Evolutionary conservation across 805 yeast genomes (phyloP), one percentile per base, ranked within the genome.

Genomic region (Kuraishia floccosa): DNA sequence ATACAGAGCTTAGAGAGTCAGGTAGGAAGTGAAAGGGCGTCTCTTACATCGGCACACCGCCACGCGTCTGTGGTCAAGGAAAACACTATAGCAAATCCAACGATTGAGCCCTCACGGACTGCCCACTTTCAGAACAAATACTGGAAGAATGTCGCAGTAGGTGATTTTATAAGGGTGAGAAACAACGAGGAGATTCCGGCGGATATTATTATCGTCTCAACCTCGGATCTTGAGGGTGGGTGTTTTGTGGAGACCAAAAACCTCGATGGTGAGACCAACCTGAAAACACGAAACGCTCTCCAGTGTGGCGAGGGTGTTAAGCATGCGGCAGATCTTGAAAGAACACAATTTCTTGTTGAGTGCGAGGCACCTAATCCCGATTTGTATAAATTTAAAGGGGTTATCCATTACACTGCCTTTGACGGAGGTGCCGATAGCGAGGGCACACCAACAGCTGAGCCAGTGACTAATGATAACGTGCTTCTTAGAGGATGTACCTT

Each of bases 171-270:
- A 17, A 61, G 87, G 43, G 63, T 81, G 17, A 70, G 76, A 38
- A 72, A 73, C 40, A 75, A 81, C 46, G 91, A 81, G 46, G 89
- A 80, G 55, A 65, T 79, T 5, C 93, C 93, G 1, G 86, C 89
- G 2, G 93, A 81, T 52, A 50, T 75, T 10, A 60, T 79, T 28
- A 50, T 80, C 21, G 46, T 81, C 6, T 62, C 85, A 4, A 65
- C 86, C 3, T 72, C 83, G 20, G 85, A 78, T 45, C 51, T 63
- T 2, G 84, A 79, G 41, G 78, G 77, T 30, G 70, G 68, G 30
- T 79, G 87, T 53, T 66, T 60, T 38, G 58, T 80, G 20, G 93
- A 76, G 42, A 76, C 85, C 1, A 72, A 76, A 40, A 76, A 76
- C 42, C 55, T 77, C 34, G 85, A 76, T 43, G 85, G 85, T 39